Base-by-base conservation (phyloP, 352 stramenopile genomes). In the Phytophthora crassamura region DNA sequence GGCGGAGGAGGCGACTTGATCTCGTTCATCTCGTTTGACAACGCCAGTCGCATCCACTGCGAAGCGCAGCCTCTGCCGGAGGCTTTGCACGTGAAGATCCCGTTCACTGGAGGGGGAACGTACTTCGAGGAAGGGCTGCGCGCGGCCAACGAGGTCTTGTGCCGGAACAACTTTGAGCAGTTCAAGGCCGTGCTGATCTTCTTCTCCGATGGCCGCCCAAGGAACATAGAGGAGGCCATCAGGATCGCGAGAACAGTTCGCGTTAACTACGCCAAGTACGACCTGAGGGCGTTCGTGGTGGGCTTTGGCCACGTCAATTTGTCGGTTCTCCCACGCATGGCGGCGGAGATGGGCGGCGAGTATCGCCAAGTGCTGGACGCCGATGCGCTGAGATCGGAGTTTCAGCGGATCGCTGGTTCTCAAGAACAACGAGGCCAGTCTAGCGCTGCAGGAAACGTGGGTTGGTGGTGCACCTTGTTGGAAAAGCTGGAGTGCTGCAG, bases 131-230 rank as follows among this genome's bases (percentile, higher is more conserved):
- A 52, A 2, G 82, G 74, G 1, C 50, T 91, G 34, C 63, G 73
- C 0, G 43, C 46, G 3, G 72, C 78, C 5, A 82, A 72, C 18
- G 78, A 87, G 25, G 65, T 91, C n/a, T 46, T 91, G 3, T 91
- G 80, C 6, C 74, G 80, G 11, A 79, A 78, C 18, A 57, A 67
- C 3, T 72, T 82, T 42, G 66, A 78, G 18, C 49, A 50, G 22
- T 87, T 82, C 64, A 77, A 80, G 46, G 70, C 80, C 0, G 77
- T n/a, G 18, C 11, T 62, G 0, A 46, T 54, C 54, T 51, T 62
- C 49, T 58, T 62, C 14, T 53, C 54, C 1, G 77, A 90, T 39
- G 81, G 81, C 0, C 71, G 82, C 15, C 75, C 80, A 3, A 41
- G 47, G 3, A 71, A 85, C 15, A 36, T 48, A 1, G n/a, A 15